Conservation (phyloP, 2,329 filamentous ascomycete genomes). For the Colletotrichum simmondsii region DNA sequence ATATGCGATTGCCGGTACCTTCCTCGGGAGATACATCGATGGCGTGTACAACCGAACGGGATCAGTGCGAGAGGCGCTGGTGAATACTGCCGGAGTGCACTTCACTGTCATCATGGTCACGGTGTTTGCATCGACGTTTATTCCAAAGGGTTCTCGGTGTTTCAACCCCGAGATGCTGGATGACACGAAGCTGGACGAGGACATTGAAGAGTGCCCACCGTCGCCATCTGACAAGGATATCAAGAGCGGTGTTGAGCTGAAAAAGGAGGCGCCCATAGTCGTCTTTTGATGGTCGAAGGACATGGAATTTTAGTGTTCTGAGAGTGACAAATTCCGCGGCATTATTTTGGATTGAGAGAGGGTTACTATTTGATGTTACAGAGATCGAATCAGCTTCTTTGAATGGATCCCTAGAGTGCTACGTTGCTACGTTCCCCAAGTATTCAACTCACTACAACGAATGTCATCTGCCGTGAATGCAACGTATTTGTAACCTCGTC, state of each 20-base stretch:
- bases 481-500: no score
- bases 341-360: no score
- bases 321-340: no score
- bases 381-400: no score
- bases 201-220: neutral
- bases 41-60: conserved; percentile 46
- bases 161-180: conserved; percentile 56
- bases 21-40: conserved; percentile 58
- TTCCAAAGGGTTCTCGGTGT: conserved; percentile 54
- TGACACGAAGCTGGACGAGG: conserved; percentile 47
- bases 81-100: conserved; percentile 57
- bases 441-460: no score
- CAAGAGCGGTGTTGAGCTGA: neutral
- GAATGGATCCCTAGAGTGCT: no score
- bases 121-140: conserved; percentile 55
- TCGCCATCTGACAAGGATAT: neutral
- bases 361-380: no score
- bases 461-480: no score
- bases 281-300: neutral
- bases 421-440: no score
- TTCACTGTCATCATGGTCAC: conserved; percentile 55
- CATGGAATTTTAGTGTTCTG: no score
- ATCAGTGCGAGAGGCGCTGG: conserved; percentile 49
- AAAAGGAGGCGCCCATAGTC: neutral
- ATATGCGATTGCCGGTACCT: conserved; percentile 55